These are phyloP conservation scores for Gracilaria caudata DNA, from an alignment of 23 red algal species.

Conservation along the genomic window DNA sequence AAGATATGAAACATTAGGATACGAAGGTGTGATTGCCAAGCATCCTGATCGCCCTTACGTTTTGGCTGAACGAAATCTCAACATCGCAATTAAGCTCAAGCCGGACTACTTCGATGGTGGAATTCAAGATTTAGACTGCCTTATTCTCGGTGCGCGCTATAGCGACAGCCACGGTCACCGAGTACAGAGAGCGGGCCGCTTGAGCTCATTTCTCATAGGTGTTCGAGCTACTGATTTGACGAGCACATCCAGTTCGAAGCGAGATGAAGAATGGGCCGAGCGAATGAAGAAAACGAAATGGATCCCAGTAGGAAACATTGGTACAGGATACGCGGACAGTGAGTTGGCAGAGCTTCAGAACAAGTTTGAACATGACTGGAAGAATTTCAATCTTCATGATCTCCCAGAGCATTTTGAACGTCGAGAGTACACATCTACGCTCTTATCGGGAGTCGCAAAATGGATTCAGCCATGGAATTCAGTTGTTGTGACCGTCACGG, in stretches of 20 bases:
- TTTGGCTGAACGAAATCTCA: slow-evolving; percentile 64
- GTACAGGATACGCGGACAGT: slow-evolving; percentile 67
- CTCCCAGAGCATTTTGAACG: slow-evolving; percentile 67
- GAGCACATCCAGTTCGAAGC: neutral
- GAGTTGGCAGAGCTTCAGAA: slow-evolving; percentile 68
- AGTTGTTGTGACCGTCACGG: slow-evolving; percentile 62
- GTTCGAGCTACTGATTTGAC: slow-evolving; percentile 32
- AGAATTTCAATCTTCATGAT: slow-evolving; percentile 54
- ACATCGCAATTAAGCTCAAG: slow-evolving; percentile 84
- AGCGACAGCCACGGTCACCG: slow-evolving; percentile 55
- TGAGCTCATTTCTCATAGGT: slow-evolving; percentile 72
- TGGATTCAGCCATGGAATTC: slow-evolving; percentile 83
- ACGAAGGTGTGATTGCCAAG: slow-evolving; percentile 79
- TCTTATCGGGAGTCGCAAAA: slow-evolving; percentile 60
- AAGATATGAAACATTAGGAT: slow-evolving; percentile 63
- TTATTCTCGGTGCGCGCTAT: slow-evolving; percentile 82
- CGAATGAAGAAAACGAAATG: slow-evolving; percentile 61
- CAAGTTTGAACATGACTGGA: slow-evolving; percentile 62
- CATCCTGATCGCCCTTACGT: slow-evolving; percentile 64
- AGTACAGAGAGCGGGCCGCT: slow-evolving; percentile 38
- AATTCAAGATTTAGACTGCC: slow-evolving; percentile 78
- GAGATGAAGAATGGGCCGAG: slow-evolving; percentile 38
- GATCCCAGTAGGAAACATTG: slow-evolving; percentile 68
- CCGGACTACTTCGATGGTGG: slow-evolving; percentile 87
- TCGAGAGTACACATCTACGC: slow-evolving; percentile 19